Evolutionary conservation across 2,329 filamentous ascomycete species (phyloP).

Genomic region (Apiospora koreana): DNA sequence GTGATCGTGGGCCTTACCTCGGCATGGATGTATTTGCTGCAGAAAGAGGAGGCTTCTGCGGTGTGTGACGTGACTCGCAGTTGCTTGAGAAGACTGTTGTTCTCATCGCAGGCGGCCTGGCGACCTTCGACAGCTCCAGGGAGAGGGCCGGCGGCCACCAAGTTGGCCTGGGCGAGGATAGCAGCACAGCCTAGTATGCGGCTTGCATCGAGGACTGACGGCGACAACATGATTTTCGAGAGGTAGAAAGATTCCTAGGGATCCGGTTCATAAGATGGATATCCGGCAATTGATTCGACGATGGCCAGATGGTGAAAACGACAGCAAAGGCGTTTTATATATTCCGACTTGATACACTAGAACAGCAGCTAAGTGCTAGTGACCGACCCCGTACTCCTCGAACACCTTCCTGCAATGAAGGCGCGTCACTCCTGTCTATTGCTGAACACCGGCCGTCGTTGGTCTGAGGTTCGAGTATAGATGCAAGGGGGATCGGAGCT

Average conservation of each 20-base stretch:
- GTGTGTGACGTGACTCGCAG: background rate
- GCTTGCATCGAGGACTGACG: background rate
- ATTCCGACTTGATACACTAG: background rate
- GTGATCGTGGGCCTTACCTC: background rate
- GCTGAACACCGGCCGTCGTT: background rate
- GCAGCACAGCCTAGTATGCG: background rate
- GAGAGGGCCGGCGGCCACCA: background rate
- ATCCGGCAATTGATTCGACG: background rate
- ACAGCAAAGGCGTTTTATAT: background rate
- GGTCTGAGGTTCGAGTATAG: background rate
- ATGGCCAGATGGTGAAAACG: background rate
- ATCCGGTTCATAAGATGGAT: background rate
- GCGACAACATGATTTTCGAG: background rate
- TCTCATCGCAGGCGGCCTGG: background rate
- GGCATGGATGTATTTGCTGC: background rate
- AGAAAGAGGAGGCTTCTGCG: constrained; percentile 4
- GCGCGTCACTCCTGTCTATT: background rate
- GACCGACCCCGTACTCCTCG: background rate
- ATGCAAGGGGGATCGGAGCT: background rate
- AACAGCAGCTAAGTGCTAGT: background rate
- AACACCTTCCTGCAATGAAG: background rate
- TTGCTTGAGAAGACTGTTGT: background rate
- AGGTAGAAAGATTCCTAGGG: background rate
- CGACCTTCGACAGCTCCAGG: background rate
- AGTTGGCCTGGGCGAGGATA: background rate